Evolutionary conservation across 2,329 filamentous ascomycete genomes (phyloP).

Genomic region (Xylariales sp.): DNA sequence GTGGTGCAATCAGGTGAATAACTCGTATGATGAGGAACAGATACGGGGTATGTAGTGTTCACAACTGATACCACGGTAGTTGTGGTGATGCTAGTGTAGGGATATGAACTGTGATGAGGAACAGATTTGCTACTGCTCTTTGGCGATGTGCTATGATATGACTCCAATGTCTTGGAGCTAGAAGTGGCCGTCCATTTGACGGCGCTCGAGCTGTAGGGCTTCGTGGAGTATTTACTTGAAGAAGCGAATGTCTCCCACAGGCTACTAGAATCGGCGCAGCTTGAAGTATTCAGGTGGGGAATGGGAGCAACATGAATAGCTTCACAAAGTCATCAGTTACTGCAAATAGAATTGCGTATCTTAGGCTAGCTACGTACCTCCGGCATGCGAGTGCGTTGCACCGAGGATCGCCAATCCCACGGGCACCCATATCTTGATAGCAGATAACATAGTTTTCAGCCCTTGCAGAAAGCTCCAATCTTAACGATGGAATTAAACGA

Average conservation of each 20-base stretch:
- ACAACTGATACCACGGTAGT: constrained; percentile 7
- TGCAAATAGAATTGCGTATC: not conserved
- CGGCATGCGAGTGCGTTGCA: constrained; percentile 10
- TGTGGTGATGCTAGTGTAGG: constrained; percentile 16
- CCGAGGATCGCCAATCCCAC: constrained; percentile 15
- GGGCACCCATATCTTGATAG: constrained; percentile 11
- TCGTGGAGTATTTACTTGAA: no score
- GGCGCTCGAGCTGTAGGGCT: no score
- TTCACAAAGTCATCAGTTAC: constrained; percentile 10
- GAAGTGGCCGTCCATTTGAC: no score
- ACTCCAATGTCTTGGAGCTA: no score
- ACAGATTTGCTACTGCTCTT: no score
- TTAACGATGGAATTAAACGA: constrained; percentile 18
- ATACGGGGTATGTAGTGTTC: no score
- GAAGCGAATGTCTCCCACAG: not conserved
- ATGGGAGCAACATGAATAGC: constrained; percentile 8
- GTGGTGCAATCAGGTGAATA: no score
- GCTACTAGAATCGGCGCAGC: not conserved
- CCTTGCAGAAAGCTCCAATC: constrained; percentile 7
- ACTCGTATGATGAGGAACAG: no score
- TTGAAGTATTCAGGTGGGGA: constrained; percentile 9
- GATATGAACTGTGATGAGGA: no score
- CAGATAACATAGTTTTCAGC: constrained; percentile 15
- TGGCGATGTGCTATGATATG: no score
- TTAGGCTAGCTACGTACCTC: constrained; percentile 14